A percentile compares a stretch with the other conserved stretches of the same genome.
Conservation (phyloP, 768 basidiomycete genomes). For the Mycena rebaudengoi region DNA sequence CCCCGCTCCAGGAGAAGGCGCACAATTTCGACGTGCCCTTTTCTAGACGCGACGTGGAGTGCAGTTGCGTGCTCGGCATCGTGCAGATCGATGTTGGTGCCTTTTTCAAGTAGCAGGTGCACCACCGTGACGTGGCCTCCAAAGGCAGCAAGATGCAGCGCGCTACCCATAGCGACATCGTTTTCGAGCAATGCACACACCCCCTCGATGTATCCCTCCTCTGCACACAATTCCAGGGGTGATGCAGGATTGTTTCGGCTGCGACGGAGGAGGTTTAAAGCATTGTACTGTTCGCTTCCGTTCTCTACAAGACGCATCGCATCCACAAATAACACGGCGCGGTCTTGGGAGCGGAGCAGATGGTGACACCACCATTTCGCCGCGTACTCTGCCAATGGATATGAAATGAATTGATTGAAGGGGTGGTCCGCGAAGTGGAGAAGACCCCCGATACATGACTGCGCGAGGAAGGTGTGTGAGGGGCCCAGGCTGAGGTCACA, state of each 20-base stretch:
- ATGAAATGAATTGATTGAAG: neutral
- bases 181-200: neutral
- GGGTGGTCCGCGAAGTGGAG: neutral
- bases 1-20: neutral
- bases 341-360: neutral
- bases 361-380: neutral
- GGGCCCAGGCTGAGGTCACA: too few relatives aligned
- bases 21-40: neutral
- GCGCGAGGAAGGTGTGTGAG: too few relatives aligned
- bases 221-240: neutral
- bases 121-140: neutral
- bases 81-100: neutral
- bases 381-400: neutral
- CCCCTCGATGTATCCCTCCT: neutral
- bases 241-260: too few relatives aligned
- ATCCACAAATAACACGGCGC: neutral
- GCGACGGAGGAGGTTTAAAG: neutral
- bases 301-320: neutral
- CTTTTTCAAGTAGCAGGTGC: neutral
- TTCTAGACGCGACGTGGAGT: neutral
- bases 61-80: too few relatives aligned
- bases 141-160: neutral
- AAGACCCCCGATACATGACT: neutral
- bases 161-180: neutral
- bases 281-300: neutral